Conservation (phyloP, 1,139 yeast genomes). For the Ogataea hybrid region DNA sequence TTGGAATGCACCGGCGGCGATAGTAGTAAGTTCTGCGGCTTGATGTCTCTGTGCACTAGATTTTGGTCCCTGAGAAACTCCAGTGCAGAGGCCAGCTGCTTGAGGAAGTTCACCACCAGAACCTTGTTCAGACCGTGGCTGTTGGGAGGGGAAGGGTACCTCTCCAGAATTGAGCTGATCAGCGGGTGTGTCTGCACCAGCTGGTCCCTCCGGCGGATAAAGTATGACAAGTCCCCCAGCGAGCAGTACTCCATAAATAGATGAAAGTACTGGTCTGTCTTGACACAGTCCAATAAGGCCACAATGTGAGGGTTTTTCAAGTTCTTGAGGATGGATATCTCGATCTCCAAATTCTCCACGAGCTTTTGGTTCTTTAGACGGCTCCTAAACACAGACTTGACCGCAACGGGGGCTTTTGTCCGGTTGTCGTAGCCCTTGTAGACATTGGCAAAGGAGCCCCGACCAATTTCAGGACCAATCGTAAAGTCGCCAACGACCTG, state of each 20-base stretch:
- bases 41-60: constrained; percentile 89
- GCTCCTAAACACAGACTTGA: constrained; percentile 82
- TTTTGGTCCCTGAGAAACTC: constrained; percentile 77
- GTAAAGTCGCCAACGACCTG: constrained; percentile 44
- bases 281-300: constrained; percentile 75
- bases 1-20: constrained; percentile 71
- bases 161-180: constrained; percentile 68
- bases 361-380: constrained; percentile 83
- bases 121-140: constrained; percentile 78
- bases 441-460: constrained; percentile 94
- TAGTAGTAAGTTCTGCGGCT: constrained; percentile 85
- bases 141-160: constrained; percentile 78
- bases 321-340: constrained; percentile 78
- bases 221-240: constrained; percentile 86
- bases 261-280: constrained; percentile 78
- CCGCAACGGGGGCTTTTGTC: constrained; percentile 67
- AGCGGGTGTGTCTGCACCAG: constrained; percentile 76
- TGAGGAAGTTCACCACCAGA: constrained; percentile 77
- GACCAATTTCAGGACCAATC: constrained; percentile 78
- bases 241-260: constrained; percentile 97
- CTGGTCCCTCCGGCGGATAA: constrained; percentile 75
- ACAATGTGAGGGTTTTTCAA: constrained; percentile 94
- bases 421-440: constrained; percentile 59
- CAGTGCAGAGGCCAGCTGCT: constrained; percentile 83
- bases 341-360: constrained; percentile 86